These are phyloP conservation scores for Kuraishia ogatae DNA, from an alignment of 805 yeast species.

Conservation along the genomic window DNA sequence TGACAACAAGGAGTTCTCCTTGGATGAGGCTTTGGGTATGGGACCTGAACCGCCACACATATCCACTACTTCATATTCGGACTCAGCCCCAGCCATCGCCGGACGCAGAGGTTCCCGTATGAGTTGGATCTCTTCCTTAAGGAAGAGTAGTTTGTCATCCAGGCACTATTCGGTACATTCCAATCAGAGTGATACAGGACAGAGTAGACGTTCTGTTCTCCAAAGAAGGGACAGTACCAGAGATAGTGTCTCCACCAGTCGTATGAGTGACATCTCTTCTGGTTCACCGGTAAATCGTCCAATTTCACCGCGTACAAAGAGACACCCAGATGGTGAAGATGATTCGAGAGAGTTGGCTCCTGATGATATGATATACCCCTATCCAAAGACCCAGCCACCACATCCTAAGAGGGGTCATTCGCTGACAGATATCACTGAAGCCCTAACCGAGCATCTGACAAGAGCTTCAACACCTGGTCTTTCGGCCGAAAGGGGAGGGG, in stretches of 20 bases:
- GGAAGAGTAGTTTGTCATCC: background rate
- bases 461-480: background rate
- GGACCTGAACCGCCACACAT: background rate
- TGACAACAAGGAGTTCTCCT: background rate
- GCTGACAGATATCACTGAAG: background rate
- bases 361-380: background rate
- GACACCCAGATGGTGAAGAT: background rate
- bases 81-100: background rate
- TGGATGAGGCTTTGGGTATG: slow-evolving; percentile 1
- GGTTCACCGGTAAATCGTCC: background rate
- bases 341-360: background rate
- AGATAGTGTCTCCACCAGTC: background rate
- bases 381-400: background rate
- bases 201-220: background rate
- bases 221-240: background rate
- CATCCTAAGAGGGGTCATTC: background rate
- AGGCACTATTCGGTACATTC: background rate
- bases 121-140: background rate
- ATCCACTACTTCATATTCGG: background rate
- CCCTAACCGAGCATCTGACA: background rate
- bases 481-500: background rate
- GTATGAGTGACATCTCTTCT: background rate
- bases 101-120: background rate
- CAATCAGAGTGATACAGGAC: background rate
- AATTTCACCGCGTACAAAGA: background rate